Evolutionary conservation across 352 stramenopile species (phyloP), one percentile per base, ranked within the genome.

Genomic region (Pythium guiyangense): DNA sequence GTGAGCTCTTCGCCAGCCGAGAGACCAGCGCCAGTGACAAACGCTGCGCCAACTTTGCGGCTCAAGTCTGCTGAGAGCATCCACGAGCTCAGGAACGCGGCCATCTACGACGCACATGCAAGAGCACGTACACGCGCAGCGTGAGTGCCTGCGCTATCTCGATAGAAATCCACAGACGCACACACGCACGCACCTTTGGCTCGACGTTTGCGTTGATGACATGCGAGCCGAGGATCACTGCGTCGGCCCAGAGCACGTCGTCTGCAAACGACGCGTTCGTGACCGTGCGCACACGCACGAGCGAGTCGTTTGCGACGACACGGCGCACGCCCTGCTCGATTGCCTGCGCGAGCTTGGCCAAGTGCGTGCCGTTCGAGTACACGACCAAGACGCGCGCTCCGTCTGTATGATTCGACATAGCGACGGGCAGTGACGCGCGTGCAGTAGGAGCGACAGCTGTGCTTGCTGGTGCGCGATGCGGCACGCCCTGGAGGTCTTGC

Each of bases 181-280:
- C n/a, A n/a, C n/a, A 37, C 15, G 27, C 3, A 49, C 71, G 20
- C 55, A 88, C 79, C 69, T 90, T 83, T 8, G 87, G 83, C 57
- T 96, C 85, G 12, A 96, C 75, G 60, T 96, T 96, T 39, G 84
- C 87, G 59, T 96, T 94, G 34, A 92, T 73, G 20, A 96, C 87
- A 44, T 92, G 81, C 15, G 77, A 83, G 39, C 87, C 87, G 22
- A 96, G 74, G 44, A 96, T 80, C 15, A 96, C 66, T 1, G 85
- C 85, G 64, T 96, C 84, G 0, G 87, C 85, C 74, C 84, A 92
- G 52, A 84, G 53, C 14, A 96, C 85, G 55, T 95, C 85, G n/a
- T 80, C 64, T 9, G 64, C 35, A 52, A 94, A 94, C n/a, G 81
- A 88, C 10, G 81, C 67, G 37, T 88, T 85, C 6, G 71, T 70